Evolutionary conservation across 257 asterid species (phyloP).

Genomic region (Solanum chilense): DNA sequence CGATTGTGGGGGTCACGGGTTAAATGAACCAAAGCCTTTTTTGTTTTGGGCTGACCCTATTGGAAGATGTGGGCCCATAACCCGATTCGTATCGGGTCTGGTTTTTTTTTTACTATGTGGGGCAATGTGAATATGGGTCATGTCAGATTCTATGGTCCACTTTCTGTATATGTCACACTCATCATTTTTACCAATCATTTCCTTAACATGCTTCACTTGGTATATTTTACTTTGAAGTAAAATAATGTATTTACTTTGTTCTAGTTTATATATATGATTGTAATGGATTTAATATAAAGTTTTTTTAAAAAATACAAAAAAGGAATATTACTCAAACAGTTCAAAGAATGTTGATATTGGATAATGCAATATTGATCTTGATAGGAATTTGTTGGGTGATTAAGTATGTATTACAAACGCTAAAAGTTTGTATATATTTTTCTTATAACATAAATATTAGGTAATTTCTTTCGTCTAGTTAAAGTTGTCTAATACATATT

Average conservation of each 20-base stretch:
- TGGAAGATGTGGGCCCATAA: neutral
- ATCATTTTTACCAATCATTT: neutral
- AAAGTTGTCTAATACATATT: no score
- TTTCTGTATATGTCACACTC: neutral
- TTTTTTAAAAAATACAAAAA: no score
- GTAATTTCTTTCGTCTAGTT: accelerated
- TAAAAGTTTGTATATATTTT: neutral
- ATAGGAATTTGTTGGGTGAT: neutral
- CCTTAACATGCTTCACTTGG: neutral
- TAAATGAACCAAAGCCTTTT: neutral
- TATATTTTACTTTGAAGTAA: neutral
- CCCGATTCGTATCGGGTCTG: neutral
- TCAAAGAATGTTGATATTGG: neutral
- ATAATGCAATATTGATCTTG: neutral
- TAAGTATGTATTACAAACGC: neutral
- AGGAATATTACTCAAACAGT: neutral
- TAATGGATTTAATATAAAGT: no score
- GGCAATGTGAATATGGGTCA: neutral
- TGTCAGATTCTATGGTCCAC: neutral
- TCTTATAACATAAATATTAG: neutral
- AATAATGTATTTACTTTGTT: neutral
- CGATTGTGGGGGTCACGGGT: neutral
- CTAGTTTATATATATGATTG: neutral
- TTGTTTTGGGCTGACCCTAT: neutral
- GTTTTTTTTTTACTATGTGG: neutral